These are phyloP conservation scores for Microbotryum scabiosae DNA, from an alignment of 1,284 basidiomycete genomes.

Conservation along the genomic window DNA sequence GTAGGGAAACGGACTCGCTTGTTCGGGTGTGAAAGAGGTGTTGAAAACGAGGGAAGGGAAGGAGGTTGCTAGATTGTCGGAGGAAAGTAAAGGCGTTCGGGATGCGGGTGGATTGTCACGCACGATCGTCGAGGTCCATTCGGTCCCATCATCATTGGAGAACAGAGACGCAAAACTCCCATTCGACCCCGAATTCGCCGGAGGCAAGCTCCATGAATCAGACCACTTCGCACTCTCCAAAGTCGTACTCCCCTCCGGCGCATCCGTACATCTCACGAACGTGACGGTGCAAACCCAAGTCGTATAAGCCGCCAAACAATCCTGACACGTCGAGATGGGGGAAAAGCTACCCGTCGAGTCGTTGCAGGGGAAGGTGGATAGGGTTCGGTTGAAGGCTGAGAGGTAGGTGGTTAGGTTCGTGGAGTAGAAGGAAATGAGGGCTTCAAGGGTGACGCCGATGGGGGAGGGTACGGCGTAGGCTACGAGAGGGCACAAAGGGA, in stretches of 20 bases:
- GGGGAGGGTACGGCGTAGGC: conserved; percentile 43
- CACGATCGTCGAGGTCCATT: conserved; percentile 9
- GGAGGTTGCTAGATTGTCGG: conserved; percentile 13
- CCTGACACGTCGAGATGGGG: conserved; percentile 39
- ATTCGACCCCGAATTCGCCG: not conserved
- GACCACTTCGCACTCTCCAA: conserved; percentile 42
- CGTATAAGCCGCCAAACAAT: conserved; percentile 40
- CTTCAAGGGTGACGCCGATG: conserved; percentile 24
- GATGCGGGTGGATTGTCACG: conserved; percentile 19
- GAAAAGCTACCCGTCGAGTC: conserved; percentile 38
- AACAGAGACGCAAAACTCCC: not conserved
- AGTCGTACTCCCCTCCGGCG: conserved; percentile 36
- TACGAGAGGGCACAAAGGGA: conserved; percentile 41
- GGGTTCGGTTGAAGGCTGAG: conserved; percentile 39
- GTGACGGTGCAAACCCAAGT: conserved; percentile 42
- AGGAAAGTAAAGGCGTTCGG: conserved; percentile 25
- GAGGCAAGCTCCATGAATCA: conserved; percentile 41
- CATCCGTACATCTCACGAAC: conserved; percentile 42
- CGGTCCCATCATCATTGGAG: not conserved
- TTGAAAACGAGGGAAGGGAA: conserved; percentile 19
- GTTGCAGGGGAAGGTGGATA: conserved; percentile 42
- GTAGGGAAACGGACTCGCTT: conserved; percentile 30
- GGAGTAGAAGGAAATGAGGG: conserved; percentile 37
- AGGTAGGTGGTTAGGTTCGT: conserved; percentile 36
- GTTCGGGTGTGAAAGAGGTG: conserved; percentile 9